Conservation (phyloP, 2,329 filamentous ascomycete species). For the Huntiella bhutanensis region DNA sequence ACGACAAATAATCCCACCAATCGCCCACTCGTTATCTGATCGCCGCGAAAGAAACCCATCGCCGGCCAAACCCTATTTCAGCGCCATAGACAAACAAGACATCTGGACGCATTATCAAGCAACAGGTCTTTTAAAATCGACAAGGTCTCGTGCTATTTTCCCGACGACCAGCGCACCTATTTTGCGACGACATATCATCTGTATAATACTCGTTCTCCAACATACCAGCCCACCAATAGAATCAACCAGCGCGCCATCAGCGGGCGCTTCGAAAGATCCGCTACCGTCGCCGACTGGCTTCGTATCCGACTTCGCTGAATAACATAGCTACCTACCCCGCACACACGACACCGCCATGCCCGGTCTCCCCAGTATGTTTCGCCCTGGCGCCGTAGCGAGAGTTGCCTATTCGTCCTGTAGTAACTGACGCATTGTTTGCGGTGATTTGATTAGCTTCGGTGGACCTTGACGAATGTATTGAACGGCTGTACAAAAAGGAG, state of each 20-base stretch:
- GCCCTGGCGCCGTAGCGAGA: not conserved
- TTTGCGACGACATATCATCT: not conserved
- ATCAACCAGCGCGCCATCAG: not conserved
- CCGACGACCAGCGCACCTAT: no score
- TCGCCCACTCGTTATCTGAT: not conserved
- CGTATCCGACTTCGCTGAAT: not conserved
- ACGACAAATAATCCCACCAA: not conserved
- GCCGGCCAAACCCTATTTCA: no score
- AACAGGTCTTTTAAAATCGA: no score
- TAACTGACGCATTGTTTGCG: not conserved
- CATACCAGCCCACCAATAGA: not conserved
- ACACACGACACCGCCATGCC: constrained; percentile 3
- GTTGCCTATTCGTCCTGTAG: not conserved
- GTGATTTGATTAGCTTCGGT: constrained; percentile 50
- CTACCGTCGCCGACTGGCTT: not conserved
- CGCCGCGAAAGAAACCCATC: not conserved
- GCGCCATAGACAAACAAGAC: no score
- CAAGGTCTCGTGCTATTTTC: no score
- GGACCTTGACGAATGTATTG: constrained; percentile 96
- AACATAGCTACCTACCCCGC: not conserved
- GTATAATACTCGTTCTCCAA: not conserved
- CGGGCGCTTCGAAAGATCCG: not conserved
- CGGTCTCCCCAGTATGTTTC: constrained; percentile 9
- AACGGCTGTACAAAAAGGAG: constrained; percentile 90
- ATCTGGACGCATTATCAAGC: no score